Evolutionary conservation across 768 basidiomycete genomes (phyloP).

Genomic region (Phaeotremella skinneri): DNA sequence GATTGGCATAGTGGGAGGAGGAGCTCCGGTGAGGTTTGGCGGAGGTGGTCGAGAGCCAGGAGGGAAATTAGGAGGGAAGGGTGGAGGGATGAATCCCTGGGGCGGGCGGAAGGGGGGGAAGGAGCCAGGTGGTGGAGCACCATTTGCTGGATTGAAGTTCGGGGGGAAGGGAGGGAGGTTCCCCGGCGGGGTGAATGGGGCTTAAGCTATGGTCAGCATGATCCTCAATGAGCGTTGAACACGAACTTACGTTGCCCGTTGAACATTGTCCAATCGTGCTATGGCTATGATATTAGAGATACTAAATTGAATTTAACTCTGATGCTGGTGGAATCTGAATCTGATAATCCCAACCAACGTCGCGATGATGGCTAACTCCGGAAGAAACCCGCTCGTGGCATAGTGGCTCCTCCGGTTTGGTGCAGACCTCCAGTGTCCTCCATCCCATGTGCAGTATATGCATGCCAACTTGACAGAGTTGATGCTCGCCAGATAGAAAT

Average conservation of each 20-base stretch:
- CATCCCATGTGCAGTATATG: too few species aligned
- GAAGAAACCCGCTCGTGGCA: too few species aligned
- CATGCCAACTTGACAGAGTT: too few species aligned
- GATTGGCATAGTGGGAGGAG: slow-evolving; percentile 16
- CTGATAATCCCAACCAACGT: too few species aligned
- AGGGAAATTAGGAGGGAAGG: slow-evolving; percentile 40
- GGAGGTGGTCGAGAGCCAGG: slow-evolving; percentile 21
- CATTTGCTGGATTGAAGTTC: slow-evolving; percentile 14
- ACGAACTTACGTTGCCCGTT: slow-evolving; percentile 26
- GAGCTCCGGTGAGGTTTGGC: slow-evolving; percentile 15
- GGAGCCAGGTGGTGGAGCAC: slow-evolving; percentile 18
- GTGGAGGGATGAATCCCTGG: slow-evolving; percentile 33
- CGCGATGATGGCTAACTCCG: too few species aligned
- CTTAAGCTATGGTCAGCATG: background rate
- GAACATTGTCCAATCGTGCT: slow-evolving; percentile 1
- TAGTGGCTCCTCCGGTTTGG: too few species aligned
- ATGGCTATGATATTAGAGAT: background rate
- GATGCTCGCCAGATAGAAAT: too few species aligned
- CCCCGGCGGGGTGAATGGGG: slow-evolving; percentile 5
- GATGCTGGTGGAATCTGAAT: background rate
- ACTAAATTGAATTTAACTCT: background rate
- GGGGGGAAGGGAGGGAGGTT: slow-evolving; percentile 39
- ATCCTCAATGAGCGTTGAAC: background rate
- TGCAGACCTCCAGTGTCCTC: too few species aligned
- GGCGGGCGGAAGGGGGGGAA: slow-evolving; percentile 32